Conservation (phyloP, 2,329 filamentous ascomycete genomes). For the Drechslerella dactyloides region DNA sequence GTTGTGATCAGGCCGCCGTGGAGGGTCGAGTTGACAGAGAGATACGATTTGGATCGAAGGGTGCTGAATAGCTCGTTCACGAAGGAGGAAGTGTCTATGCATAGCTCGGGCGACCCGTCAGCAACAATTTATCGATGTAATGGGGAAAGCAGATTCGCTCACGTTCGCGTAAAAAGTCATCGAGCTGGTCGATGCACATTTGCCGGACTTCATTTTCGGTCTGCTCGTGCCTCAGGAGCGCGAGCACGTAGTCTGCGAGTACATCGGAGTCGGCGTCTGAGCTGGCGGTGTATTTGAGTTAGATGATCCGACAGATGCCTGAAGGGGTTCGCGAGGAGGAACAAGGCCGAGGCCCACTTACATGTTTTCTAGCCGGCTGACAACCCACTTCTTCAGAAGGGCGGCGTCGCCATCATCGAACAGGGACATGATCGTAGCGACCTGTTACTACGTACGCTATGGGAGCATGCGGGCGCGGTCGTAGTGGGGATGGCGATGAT, state of each 20-base stretch:
- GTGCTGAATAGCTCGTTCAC: constrained; percentile 74
- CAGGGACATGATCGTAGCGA: constrained; percentile 61
- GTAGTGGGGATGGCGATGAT: neutral
- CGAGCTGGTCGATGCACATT: constrained; percentile 74
- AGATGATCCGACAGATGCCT: neutral
- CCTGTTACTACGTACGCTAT: no score
- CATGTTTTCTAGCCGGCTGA: constrained; percentile 78
- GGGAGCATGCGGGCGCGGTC: neutral
- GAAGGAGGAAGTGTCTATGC: constrained; percentile 66
- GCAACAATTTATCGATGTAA: neutral
- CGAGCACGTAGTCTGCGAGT: constrained; percentile 82
- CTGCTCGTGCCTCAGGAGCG: constrained; percentile 74
- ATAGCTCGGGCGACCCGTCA: constrained; percentile 12
- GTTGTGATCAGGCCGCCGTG: constrained; percentile 60
- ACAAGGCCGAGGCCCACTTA: constrained; percentile 59
- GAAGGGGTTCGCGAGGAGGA: constrained; percentile 11
- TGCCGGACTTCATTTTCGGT: constrained; percentile 68
- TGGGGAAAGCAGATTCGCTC: constrained; percentile 41
- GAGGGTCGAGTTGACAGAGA: constrained; percentile 59
- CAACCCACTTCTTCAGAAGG: constrained; percentile 76
- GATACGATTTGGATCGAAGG: constrained; percentile 68
- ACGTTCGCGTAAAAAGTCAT: constrained; percentile 77
- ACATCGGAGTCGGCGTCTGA: constrained; percentile 82
- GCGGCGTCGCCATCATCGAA: constrained; percentile 69
- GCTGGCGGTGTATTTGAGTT: constrained; percentile 59